These are phyloP conservation scores for Peronospora destructor DNA, from an alignment of 352 stramenopile species.

Conservation along the genomic window DNA sequence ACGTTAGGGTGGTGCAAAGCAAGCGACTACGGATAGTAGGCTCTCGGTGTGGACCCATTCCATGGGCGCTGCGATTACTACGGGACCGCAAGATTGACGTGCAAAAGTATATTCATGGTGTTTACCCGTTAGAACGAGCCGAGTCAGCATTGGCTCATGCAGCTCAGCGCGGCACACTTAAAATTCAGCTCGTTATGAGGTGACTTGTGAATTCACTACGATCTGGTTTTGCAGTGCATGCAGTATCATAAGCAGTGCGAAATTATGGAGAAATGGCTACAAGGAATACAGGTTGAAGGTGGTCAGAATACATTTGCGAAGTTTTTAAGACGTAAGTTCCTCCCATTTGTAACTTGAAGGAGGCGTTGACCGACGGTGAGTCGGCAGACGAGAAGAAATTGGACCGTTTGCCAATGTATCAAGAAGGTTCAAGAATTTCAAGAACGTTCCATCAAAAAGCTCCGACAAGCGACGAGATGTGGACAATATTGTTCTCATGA, in stretches of 20 bases:
- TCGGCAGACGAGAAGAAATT: constrained; percentile 5
- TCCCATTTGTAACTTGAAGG: neutral
- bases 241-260: constrained; percentile 8
- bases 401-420: constrained; percentile 12
- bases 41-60: constrained; percentile 62
- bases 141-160: constrained; percentile 45
- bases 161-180: constrained; percentile 38
- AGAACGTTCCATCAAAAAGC: constrained; percentile 12
- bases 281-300: constrained; percentile 22
- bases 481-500: neutral
- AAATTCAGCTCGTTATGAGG: constrained; percentile 54
- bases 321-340: constrained; percentile 11
- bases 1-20: constrained; percentile 23
- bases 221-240: constrained; percentile 12
- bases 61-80: constrained; percentile 48
- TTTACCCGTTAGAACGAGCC: constrained; percentile 49
- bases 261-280: constrained; percentile 7
- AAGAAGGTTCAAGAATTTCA: constrained; percentile 14
- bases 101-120: constrained; percentile 57
- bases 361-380: constrained; percentile 18
- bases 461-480: neutral
- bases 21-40: constrained; percentile 51
- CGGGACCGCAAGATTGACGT: constrained; percentile 43
- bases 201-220: constrained; percentile 11
- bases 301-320: constrained; percentile 26